Evolutionary conservation across 371 early-diverging fungal species (phyloP).

Genomic region (Mucor lusitanicus): DNA sequence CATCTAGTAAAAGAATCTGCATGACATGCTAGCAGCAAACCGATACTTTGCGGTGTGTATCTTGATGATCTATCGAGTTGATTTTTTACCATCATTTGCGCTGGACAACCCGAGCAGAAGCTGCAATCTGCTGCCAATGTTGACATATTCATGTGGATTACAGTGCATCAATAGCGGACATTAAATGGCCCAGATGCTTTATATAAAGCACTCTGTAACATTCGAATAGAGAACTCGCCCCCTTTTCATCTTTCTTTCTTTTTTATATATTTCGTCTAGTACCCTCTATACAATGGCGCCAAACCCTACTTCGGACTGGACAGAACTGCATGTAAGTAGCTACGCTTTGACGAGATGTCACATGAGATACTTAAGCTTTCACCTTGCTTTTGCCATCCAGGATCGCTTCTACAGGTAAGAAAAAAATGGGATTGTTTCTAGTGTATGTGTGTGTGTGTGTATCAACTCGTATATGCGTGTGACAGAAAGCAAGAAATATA

Average conservation of each 20-base stretch:
- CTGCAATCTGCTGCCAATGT: background rate
- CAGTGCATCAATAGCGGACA: background rate
- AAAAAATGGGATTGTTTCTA: too few species aligned
- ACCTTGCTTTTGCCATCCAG: too few species aligned
- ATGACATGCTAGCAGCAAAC: background rate
- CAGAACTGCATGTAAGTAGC: constrained; percentile 46
- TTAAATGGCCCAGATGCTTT: background rate
- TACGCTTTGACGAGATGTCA: background rate
- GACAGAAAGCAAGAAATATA: constrained; percentile 78
- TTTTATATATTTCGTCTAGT: background rate
- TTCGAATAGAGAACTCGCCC: background rate
- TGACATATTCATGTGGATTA: background rate
- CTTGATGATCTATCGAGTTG: too few species aligned
- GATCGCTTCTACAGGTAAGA: too few species aligned
- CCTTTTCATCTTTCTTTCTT: background rate
- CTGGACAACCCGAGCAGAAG: background rate
- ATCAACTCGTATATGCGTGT: background rate
- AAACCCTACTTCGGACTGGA: constrained; percentile 60
- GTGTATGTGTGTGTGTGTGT: too few species aligned
- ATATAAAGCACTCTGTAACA: background rate
- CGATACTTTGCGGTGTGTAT: too few species aligned
- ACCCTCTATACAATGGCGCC: constrained; percentile 38
- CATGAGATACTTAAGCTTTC: background rate
- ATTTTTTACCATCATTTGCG: too few species aligned
- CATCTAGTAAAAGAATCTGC: background rate